These are phyloP conservation scores for Gymnopilus junonius DNA, from an alignment of 768 basidiomycete genomes.

Conservation along the genomic window DNA sequence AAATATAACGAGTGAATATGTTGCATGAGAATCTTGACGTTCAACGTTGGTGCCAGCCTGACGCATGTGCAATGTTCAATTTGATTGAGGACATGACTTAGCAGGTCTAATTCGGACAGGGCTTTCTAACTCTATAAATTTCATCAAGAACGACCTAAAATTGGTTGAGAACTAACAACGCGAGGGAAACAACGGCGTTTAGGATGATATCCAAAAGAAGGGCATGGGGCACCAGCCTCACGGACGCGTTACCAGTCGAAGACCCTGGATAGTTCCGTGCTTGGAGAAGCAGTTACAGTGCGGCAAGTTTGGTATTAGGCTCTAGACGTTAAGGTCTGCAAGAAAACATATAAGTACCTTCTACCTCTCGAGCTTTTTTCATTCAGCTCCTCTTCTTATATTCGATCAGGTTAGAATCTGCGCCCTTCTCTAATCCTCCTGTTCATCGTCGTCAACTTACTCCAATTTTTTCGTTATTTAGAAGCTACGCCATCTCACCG, in stretches of 20 bases:
- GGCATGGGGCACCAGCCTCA: too few species aligned
- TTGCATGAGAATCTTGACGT: neutral
- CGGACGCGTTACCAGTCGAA: too few species aligned
- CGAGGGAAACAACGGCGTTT: neutral
- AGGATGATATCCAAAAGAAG: neutral
- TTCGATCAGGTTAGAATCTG: constrained; percentile 9
- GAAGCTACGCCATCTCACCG: constrained; percentile 17
- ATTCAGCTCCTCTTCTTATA: constrained; percentile 10
- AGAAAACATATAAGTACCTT: constrained; percentile 17
- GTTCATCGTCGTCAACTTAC: constrained; percentile 1
- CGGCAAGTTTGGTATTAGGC: constrained; percentile 1
- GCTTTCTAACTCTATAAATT: neutral
- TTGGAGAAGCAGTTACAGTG: neutral
- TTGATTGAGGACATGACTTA: neutral
- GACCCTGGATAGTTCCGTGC: neutral
- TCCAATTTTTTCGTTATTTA: constrained; percentile 4
- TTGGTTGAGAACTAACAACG: neutral
- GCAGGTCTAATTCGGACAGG: neutral
- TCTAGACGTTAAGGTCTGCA: neutral
- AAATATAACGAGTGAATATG: neutral
- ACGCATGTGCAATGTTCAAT: neutral
- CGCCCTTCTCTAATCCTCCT: neutral
- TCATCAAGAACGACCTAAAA: neutral
- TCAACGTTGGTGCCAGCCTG: neutral
- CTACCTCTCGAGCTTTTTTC: constrained; percentile 1